Percentiles rank a stretch among this genome's conserved stretches.
These are phyloP conservation scores for Monilinia fructicola DNA, from an alignment of 2,329 filamentous ascomycete genomes.

Conservation along the genomic window DNA sequence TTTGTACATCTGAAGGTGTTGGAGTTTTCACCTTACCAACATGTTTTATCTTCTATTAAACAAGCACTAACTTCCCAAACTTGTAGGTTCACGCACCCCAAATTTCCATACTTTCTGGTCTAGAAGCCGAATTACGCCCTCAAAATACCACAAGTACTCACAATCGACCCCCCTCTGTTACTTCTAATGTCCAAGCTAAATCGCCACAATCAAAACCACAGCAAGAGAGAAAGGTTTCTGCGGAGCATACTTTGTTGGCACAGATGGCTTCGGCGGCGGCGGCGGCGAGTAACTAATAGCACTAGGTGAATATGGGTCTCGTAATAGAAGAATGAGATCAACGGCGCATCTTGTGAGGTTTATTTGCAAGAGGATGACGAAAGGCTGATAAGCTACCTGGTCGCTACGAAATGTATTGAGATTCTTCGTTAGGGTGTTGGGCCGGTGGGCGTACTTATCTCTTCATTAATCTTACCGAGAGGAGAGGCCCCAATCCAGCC, in stretches of 20 bases:
- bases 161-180: background rate
- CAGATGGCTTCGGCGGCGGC: constrained; percentile 34
- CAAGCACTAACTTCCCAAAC: background rate
- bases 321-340: background rate
- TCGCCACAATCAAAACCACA: constrained; percentile 11
- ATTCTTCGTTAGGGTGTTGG: background rate
- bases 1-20: too few relatives aligned
- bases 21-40: too few relatives aligned
- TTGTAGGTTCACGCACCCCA: constrained; percentile 3
- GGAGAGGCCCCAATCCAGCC: background rate
- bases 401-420: background rate
- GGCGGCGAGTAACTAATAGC: constrained; percentile 21
- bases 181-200: constrained; percentile 5
- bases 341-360: too few relatives aligned
- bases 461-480: background rate
- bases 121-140: constrained; percentile 11
- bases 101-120: constrained; percentile 16
- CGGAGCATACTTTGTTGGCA: constrained; percentile 18
- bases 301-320: background rate
- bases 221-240: constrained; percentile 9
- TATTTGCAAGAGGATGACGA: background rate
- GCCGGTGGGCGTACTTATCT: background rate
- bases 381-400: background rate
- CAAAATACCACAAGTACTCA: background rate
- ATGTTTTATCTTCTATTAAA: background rate